These are phyloP conservation scores for Solanum bulbocastanum DNA, from an alignment of 257 asterid species.

Conservation along the genomic window DNA sequence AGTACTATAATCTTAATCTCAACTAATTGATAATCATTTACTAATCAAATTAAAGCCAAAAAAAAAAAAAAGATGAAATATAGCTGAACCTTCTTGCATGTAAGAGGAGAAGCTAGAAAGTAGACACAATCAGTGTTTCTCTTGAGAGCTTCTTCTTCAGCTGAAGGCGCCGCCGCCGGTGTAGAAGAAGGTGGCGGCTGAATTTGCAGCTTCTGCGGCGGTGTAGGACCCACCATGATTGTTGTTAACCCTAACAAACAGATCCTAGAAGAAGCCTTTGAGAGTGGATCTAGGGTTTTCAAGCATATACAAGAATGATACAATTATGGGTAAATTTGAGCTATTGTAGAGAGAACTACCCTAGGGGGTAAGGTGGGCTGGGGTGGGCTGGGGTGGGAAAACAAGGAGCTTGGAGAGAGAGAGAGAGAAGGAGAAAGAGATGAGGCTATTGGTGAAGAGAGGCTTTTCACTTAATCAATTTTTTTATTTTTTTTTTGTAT, in stretches of 20 bases:
- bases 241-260: background rate
- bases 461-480: background rate
- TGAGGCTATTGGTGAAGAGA: background rate
- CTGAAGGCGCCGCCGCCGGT: background rate
- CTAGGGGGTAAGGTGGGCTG: background rate
- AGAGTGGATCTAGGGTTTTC: background rate
- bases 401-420: background rate
- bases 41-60: background rate
- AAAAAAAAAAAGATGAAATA: no score
- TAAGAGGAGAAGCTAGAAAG: constrained; percentile 60
- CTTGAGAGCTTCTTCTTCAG: constrained; percentile 48
- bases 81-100: constrained; percentile 47
- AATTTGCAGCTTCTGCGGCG: constrained; percentile 2
- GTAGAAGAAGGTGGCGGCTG: background rate
- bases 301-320: background rate
- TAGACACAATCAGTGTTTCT: constrained; percentile 60
- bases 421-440: background rate
- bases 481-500: background rate
- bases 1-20: background rate
- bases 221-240: constrained; percentile 14
- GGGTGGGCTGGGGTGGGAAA: background rate
- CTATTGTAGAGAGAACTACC: background rate
- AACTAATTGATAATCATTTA: background rate
- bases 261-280: background rate
- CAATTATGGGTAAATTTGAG: background rate